Percentiles rank a stretch among this genome's conserved stretches.
Evolutionary conservation across 345 rosid genomes (phyloP).

Genomic region (Melaleuca quinquenervia): DNA sequence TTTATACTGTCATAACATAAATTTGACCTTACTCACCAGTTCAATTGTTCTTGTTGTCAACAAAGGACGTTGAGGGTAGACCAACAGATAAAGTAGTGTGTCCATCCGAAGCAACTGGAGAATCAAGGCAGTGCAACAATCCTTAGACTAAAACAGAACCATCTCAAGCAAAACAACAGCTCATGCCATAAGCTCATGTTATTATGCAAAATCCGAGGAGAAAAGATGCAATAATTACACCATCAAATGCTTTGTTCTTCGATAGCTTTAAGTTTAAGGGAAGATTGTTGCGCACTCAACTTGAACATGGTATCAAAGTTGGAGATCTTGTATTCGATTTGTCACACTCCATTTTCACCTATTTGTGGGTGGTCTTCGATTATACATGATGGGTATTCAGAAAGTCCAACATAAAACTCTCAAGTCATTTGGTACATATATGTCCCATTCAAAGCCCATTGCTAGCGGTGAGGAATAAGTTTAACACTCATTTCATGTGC

Average conservation of each 20-base stretch:
- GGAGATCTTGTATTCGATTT: neutral
- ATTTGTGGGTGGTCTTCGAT: neutral
- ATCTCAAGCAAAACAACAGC: neutral
- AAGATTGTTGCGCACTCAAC: neutral
- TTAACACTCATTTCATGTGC: neutral
- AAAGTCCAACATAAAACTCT: neutral
- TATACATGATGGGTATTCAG: neutral
- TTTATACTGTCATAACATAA: neutral
- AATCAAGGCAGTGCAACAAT: neutral
- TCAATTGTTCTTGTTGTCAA: conserved; percentile 95
- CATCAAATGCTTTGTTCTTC: neutral
- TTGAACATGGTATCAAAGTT: neutral
- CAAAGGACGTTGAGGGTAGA: conserved; percentile 88
- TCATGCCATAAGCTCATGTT: neutral
- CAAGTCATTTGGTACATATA: neutral
- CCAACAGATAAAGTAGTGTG: conserved; percentile 76
- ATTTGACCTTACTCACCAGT: conserved; percentile 38
- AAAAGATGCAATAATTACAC: neutral
- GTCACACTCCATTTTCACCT: neutral
- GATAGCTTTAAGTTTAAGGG: neutral
- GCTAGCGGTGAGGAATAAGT: neutral
- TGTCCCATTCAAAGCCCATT: neutral
- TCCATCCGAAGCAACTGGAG: conserved; percentile 77
- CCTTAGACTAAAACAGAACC: neutral
- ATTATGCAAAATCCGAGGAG: neutral